These are phyloP conservation scores for Filosporella fistucella DNA, from an alignment of 495 filamentous ascomycete genomes.

Conservation along the genomic window DNA sequence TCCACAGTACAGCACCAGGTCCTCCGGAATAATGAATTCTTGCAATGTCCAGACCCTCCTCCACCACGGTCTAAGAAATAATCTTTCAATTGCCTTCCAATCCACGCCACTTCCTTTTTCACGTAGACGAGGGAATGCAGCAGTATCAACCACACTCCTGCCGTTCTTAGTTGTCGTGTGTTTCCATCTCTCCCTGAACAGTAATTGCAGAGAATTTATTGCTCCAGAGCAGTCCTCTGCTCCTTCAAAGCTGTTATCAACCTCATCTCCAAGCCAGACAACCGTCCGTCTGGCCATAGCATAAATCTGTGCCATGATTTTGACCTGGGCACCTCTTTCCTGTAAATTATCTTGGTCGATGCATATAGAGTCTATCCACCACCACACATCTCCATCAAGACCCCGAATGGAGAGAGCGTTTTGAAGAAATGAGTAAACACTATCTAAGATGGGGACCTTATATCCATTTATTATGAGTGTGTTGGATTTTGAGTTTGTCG, in stretches of 20 bases:
- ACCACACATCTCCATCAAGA: too few relatives aligned
- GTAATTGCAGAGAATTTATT: not conserved
- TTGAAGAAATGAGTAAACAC: too few relatives aligned
- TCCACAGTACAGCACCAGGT: not conserved
- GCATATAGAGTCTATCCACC: constrained; percentile 26
- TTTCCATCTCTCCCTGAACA: not conserved
- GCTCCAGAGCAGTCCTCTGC: not conserved
- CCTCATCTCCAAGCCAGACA: constrained; percentile 24
- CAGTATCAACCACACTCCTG: not conserved
- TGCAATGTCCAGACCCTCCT: constrained; percentile 5
- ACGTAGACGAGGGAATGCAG: not conserved
- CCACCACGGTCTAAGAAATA: not conserved
- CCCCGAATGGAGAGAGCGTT: too few relatives aligned
- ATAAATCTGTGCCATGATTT: constrained; percentile 29
- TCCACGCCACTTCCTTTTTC: not conserved
- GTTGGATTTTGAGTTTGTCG: too few relatives aligned
- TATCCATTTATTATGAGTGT: too few relatives aligned
- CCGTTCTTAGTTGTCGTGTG: not conserved
- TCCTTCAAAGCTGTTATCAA: not conserved
- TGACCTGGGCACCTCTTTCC: constrained; percentile 17
- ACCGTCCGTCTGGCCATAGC: constrained; percentile 21
- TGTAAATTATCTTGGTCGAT: constrained; percentile 21
- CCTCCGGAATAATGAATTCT: not conserved
- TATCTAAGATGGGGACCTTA: too few relatives aligned
- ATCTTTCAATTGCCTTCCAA: not conserved